Percentiles rank a stretch among this genome's conserved stretches.
Conservation (phyloP, 495 filamentous ascomycete genomes). For the Aspergillus bridgeri region DNA sequence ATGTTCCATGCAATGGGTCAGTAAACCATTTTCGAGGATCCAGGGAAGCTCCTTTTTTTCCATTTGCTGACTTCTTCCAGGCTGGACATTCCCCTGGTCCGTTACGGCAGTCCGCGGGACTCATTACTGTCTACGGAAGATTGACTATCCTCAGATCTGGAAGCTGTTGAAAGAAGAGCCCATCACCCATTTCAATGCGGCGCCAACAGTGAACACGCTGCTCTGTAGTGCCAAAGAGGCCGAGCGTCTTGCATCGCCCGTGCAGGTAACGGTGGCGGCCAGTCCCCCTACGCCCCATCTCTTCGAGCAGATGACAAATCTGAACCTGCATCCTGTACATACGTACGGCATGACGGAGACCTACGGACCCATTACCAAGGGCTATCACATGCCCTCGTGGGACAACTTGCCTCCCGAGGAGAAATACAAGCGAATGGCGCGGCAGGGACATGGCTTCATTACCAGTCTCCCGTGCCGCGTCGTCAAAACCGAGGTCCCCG, state of each 20-base stretch:
- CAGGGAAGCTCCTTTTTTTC: neutral
- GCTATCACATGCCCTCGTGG: conserved; percentile 84
- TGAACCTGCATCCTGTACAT: conserved; percentile 90
- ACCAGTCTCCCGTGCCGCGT: conserved; percentile 78
- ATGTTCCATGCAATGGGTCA: conserved; percentile 95
- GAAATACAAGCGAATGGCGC: conserved; percentile 80
- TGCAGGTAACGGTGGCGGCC: conserved; percentile 89
- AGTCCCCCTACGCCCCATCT: conserved; percentile 83
- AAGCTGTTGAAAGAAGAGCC: conserved; percentile 73
- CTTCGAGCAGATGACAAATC: conserved; percentile 83
- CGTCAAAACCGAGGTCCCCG: conserved; percentile 70
- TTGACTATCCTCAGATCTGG: conserved; percentile 95
- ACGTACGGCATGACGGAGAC: conserved; percentile 95
- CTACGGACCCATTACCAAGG: conserved; percentile 93
- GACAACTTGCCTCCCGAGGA: conserved; percentile 64
- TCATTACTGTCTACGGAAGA: conserved; percentile 90
- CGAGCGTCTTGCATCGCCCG: conserved; percentile 60
- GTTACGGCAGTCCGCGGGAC: conserved; percentile 89
- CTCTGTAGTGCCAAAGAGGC: conserved; percentile 77
- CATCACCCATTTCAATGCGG: conserved; percentile 93
- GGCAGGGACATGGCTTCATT: conserved; percentile 91
- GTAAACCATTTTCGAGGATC: neutral
- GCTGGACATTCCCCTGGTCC: conserved; percentile 84
- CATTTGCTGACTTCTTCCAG: conserved; percentile 18
- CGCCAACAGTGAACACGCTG: conserved; percentile 93